phyloP scores from a whole-genome alignment of 306 rosid species.

The Mucuna pruriens region DNA sequence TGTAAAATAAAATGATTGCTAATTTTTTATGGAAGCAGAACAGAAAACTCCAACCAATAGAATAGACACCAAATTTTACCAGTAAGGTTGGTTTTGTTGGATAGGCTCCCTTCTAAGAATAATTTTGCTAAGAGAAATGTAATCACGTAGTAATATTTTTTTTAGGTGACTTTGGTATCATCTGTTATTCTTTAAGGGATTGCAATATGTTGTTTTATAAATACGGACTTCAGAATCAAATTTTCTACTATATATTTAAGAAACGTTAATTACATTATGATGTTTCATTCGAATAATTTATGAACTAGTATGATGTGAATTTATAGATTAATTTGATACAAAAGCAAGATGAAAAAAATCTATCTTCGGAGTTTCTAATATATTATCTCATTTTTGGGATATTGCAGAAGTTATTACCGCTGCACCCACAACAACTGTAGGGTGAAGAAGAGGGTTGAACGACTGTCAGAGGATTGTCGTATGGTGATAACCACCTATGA shows the following conservation, averaged over 20 bases:
- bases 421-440: slow-evolving; percentile 88
- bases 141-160: too few species aligned
- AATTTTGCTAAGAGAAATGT: too few species aligned
- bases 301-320: not conserved
- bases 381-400: not conserved
- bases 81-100: not conserved
- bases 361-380: not conserved
- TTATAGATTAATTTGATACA: not conserved
- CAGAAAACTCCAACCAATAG: not conserved
- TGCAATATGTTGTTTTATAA: too few species aligned
- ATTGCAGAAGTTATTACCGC: slow-evolving; percentile 80
- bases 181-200: too few species aligned
- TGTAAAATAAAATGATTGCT: not conserved
- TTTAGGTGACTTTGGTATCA: too few species aligned
- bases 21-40: not conserved
- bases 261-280: too few species aligned
- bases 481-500: slow-evolving; percentile 94
- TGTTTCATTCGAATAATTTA: too few species aligned
- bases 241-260: too few species aligned
- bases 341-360: not conserved
- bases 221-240: too few species aligned
- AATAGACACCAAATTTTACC: not conserved
- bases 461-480: slow-evolving; percentile 90
- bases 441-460: slow-evolving; percentile 89
- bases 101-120: not conserved